Base-by-base conservation (phyloP, 1,139 yeast species). In the Geotrichum bryndzae region DNA sequence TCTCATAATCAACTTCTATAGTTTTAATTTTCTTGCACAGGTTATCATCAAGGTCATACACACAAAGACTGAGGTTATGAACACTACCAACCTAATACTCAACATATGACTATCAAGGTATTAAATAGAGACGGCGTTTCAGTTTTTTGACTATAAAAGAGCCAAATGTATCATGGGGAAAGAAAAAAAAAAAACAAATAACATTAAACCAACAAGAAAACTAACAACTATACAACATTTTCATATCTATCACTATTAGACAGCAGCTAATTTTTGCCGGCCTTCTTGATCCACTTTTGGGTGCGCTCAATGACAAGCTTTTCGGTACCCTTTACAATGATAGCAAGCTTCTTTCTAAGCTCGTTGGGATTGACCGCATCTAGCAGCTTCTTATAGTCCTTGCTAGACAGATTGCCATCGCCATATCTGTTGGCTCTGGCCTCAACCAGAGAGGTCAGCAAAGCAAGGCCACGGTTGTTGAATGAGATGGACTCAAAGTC, bases 291-390 rank as follows among this genome's bases (percentile, higher is more conserved):
- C 64, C 64, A 62, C 25, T 50, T 25, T 18, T 51, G 54, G 6
- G 72, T 71, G 13, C 70, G 61, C 59, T 73, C 76, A 23, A 73
- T 67, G 25, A 71, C 72, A 11, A 70, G 65, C 62, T 74, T 74
- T 54, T 74, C 76, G 7, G 76, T 73, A 1, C 76, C 76, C 18
- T 72, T 59, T 3, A 73, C 67, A 10, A 65, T 69, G 50, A 69
- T 61, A 2, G 74, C 72, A 48, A 68, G 59, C 27, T 61, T 61
- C 57, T 68, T 63, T 13, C 68, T 62, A 38, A 54, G 53, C 6
- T 59, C 58, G 7, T 62, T 56, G 10, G 60, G 56, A 4, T 60
- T 38, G 55, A 62, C 18, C 3, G 53, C 63, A 2, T 60, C 53
- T 15, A 69, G 41, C 55, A 72, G 60, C 48, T 67, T 65, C 22